Evolutionary conservation across 2,329 filamentous ascomycete species (phyloP), one percentile per base, ranked within the genome.

Genomic region (Neofusicoccum parvum): DNA sequence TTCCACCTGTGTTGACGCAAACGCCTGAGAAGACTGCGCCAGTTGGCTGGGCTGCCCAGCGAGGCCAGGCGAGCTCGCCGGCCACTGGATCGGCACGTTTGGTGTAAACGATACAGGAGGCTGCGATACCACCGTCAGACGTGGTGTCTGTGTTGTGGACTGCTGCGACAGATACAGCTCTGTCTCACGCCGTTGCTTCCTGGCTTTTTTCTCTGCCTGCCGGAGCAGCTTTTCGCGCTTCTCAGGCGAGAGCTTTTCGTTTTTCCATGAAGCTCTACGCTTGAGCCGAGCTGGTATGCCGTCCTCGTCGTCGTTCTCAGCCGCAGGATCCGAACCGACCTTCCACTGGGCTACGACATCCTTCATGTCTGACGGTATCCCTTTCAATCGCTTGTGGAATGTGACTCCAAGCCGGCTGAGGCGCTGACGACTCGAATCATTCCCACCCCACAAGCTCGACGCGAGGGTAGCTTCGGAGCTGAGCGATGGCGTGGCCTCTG

Each of bases 301-400:
- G 20, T 56, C 20, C 4, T 12, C 32, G 27, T 56, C 53, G 20
- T 56, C 53, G 14, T 37, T 36, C 11, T 23, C 36, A 27, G 37
- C 36, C 37, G 34, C 36, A 1, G 79, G 79, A 59, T 81, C 76
- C 3, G 69, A 66, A 27, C 77, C 79, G 1, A 72, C 45, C 9
- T 72, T 67, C 81, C 81, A 83, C 64, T 82, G 81, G 37, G 73
- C 69, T 5, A 82, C 73, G 15, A 82, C 67, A 46, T 75, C 73
- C 23, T 68, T 70, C 5, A 81, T 70, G 15, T 70, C 73, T 14
- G 74, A 72, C 0, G 76, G 71, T 0, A 80, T 68, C 0, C 70
- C 46, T 0, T 66, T 69, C 39, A 65, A 66, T 32, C 67, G 68
- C 46, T 75, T 75, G 6, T 68, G 69, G 53, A 48, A 49, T 5